A percentile compares a stretch with the other conserved stretches of the same genome.
These are phyloP conservation scores for Phylloporus sp. DNA, from an alignment of 1,284 basidiomycete species.

Conservation along the genomic window DNA sequence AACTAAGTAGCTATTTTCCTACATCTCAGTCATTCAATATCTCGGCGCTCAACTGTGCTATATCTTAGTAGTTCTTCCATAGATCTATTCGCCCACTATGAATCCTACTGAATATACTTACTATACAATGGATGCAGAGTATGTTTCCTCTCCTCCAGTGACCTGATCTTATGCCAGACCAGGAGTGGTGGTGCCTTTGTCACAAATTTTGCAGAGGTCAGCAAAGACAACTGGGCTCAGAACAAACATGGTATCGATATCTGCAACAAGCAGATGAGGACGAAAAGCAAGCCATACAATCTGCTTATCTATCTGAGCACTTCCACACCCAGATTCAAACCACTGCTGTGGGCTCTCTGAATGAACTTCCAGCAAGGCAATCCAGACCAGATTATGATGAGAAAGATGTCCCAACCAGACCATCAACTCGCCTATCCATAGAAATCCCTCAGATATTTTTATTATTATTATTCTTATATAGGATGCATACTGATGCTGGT, in stretches of 20 bases:
- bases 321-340: neutral
- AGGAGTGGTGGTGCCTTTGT: neutral
- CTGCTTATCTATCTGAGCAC: neutral
- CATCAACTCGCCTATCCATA: neutral
- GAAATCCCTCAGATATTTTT: neutral
- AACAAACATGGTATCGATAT: neutral
- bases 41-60: neutral
- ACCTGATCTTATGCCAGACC: neutral
- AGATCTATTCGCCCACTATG: neutral
- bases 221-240: neutral
- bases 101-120: neutral
- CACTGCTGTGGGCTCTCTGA: neutral
- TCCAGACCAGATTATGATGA: neutral
- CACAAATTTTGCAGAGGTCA: neutral
- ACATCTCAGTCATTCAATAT: neutral
- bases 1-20: neutral
- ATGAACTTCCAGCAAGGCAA: neutral
- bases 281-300: neutral
- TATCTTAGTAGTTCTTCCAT: neutral
- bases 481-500: too few species aligned
- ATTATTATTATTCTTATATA: too few species aligned
- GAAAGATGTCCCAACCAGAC: neutral
- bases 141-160: neutral
- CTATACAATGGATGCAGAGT: neutral
- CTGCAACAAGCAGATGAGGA: neutral